These are phyloP conservation scores for Grifola frondosa DNA, from an alignment of 1,284 basidiomycete genomes.

Conservation along the genomic window DNA sequence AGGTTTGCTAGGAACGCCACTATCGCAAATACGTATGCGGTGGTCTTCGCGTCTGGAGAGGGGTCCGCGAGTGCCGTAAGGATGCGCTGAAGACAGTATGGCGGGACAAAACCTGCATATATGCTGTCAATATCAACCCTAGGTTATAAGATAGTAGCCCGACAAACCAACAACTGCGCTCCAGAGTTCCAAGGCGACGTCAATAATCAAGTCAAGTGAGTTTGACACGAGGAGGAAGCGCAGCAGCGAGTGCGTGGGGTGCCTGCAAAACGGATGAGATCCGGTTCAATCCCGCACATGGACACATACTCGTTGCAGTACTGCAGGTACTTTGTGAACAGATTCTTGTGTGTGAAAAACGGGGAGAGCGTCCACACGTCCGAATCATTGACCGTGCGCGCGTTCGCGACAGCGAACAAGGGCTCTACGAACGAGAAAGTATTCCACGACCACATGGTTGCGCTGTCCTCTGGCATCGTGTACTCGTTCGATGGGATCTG, in stretches of 20 bases:
- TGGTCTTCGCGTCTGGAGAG: conserved; percentile 46
- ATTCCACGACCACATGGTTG: conserved; percentile 76
- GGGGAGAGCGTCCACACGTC: conserved; percentile 76
- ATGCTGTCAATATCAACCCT: conserved; percentile 25
- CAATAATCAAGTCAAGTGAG: conserved; percentile 69
- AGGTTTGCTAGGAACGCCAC: conserved; percentile 67
- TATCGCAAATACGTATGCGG: conserved; percentile 69
- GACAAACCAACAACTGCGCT: conserved; percentile 57
- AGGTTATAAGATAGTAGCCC: conserved; percentile 2
- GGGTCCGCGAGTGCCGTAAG: conserved; percentile 47
- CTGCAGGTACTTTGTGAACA: conserved; percentile 63
- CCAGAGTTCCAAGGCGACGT: conserved; percentile 56
- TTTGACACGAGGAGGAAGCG: conserved; percentile 69
- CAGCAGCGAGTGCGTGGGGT: conserved; percentile 56
- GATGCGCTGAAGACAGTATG: conserved; percentile 62
- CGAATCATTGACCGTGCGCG: conserved; percentile 59
- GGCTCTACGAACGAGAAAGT: conserved; percentile 77
- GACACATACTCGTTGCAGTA: conserved; percentile 43
- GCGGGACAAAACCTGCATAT: conserved; percentile 50
- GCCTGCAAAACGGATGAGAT: conserved; percentile 30
- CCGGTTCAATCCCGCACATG: neutral
- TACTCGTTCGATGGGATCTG: conserved; percentile 50
- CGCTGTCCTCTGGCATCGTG: conserved; percentile 71
- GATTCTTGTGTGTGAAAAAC: conserved; percentile 67
- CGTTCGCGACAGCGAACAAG: conserved; percentile 56